Percentiles rank a stretch among this genome's conserved stretches.
Evolutionary conservation across 2,329 filamentous ascomycete species (phyloP).

Genomic region (Lasiodiplodia citricola): DNA sequence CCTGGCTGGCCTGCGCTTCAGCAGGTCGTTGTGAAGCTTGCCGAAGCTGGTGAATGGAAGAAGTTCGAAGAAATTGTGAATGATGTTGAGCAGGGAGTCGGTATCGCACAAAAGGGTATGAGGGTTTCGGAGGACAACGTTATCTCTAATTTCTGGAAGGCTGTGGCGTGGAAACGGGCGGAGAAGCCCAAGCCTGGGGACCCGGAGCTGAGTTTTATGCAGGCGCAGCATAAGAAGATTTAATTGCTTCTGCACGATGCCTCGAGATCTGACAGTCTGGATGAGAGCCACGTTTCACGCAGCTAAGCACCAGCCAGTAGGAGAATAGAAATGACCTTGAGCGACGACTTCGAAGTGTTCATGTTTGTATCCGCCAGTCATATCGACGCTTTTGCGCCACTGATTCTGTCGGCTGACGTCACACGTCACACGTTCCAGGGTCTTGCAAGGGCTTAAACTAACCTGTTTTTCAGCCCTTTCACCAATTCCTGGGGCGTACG

Average conservation of each 20-base stretch:
- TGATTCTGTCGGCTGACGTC: conserved; percentile 1
- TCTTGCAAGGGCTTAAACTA: conserved; percentile 2
- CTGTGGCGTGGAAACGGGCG: conserved; percentile 1
- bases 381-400: conserved; percentile 3
- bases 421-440: conserved; percentile 15
- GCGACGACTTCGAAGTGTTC: conserved; percentile 1
- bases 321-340: not conserved
- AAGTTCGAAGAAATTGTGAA: conserved; percentile 11
- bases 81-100: conserved; percentile 3
- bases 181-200: not conserved
- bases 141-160: conserved; percentile 3
- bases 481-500: not conserved
- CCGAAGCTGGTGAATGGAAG: conserved; percentile 40
- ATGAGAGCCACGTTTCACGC: not conserved
- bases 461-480: conserved; percentile 8
- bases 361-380: not conserved
- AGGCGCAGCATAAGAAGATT: no score
- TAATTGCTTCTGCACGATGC: not conserved
- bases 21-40: conserved; percentile 46
- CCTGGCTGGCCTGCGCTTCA: conserved; percentile 51
- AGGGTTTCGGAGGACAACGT: conserved; percentile 1
- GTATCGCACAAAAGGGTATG: conserved; percentile 11
- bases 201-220: not conserved
- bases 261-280: no score
- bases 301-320: not conserved